Percentiles rank a stretch among this genome's conserved stretches.
These are phyloP conservation scores for Zygoascus tannicola DNA, from an alignment of 805 yeast species.

Conservation along the genomic window DNA sequence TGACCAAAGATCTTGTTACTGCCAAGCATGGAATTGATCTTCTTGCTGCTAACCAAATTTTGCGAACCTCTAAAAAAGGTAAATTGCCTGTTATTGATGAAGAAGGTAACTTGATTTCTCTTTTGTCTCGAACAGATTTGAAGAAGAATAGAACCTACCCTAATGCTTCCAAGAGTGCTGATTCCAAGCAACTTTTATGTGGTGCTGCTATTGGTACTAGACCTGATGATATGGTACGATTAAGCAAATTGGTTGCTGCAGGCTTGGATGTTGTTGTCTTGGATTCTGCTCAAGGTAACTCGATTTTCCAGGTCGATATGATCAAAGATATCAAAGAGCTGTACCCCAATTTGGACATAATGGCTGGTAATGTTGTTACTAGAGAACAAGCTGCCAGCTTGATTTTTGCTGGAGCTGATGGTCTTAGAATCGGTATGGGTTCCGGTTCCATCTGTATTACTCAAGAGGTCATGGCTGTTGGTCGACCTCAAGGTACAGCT, in stretches of 20 bases:
- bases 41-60: slow-evolving; percentile 78
- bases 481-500: slow-evolving; percentile 99
- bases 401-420: slow-evolving; percentile 95
- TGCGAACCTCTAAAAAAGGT: slow-evolving; percentile 92
- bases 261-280: slow-evolving; percentile 90
- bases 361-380: slow-evolving; percentile 98
- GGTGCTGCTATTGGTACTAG: slow-evolving; percentile 99
- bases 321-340: slow-evolving; percentile 80
- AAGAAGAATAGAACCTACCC: slow-evolving; percentile 94
- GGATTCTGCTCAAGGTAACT: slow-evolving; percentile 97
- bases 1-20: slow-evolving; percentile 84
- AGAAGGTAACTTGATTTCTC: slow-evolving; percentile 66
- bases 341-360: slow-evolving; percentile 72
- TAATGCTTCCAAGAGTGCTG: slow-evolving; percentile 83
- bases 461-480: slow-evolving; percentile 99
- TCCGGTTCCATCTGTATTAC: slow-evolving; percentile 99
- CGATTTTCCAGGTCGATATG: slow-evolving; percentile 89
- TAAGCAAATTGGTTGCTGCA: slow-evolving; percentile 77
- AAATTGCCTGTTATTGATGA: slow-evolving; percentile 88
- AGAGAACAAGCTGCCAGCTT: slow-evolving; percentile 97
- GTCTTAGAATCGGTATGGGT: slow-evolving; percentile 98
- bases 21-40: slow-evolving; percentile 64
- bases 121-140: slow-evolving; percentile 91
- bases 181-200: slow-evolving; percentile 91
- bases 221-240: slow-evolving; percentile 78